phyloP scores from a whole-genome alignment of 83 land plant species.

The Picea abies region DNA sequence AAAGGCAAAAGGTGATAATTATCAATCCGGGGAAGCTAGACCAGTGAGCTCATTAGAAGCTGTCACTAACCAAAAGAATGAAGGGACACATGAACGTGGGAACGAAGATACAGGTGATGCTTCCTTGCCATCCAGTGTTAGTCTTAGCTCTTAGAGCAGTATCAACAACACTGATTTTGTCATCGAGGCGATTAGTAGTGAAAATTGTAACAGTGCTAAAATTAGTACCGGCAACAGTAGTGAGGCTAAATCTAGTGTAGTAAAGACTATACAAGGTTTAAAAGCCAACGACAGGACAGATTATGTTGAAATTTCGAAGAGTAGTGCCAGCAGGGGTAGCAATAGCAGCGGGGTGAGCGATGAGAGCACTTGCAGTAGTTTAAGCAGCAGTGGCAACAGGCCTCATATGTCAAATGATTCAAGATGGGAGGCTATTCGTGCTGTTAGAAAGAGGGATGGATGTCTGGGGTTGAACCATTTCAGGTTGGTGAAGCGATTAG shows the following conservation, averaged over 20 bases:
- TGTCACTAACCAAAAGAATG: not conserved
- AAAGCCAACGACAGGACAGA: conserved; percentile 42
- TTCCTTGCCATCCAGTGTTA: conserved; percentile 8
- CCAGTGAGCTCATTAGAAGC: not conserved
- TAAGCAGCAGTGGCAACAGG: conserved; percentile 41
- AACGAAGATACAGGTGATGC: conserved; percentile 3
- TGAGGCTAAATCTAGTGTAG: conserved; percentile 36
- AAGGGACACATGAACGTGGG: not conserved
- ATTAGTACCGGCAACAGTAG: conserved; percentile 37
- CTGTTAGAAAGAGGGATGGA: conserved; percentile 42
- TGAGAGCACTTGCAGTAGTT: conserved; percentile 37
- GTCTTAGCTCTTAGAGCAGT: not conserved
- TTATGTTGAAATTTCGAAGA: conserved; percentile 45
- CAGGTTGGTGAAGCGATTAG: conserved; percentile 55
- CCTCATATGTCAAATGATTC: conserved; percentile 75
- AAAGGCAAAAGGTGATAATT: too few species aligned
- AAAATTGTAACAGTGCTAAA: conserved; percentile 2
- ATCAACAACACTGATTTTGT: not conserved
- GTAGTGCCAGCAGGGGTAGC: conserved; percentile 29
- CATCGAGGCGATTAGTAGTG: not conserved
- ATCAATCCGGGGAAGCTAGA: too few species aligned
- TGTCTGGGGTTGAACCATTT: conserved; percentile 46
- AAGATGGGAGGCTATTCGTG: conserved; percentile 66
- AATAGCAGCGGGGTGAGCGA: conserved; percentile 36
- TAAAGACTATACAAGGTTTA: conserved; percentile 46